Evolutionary conservation across 1,284 basidiomycete genomes (phyloP).

Genomic region (Microstroma glucosiphilum): DNA sequence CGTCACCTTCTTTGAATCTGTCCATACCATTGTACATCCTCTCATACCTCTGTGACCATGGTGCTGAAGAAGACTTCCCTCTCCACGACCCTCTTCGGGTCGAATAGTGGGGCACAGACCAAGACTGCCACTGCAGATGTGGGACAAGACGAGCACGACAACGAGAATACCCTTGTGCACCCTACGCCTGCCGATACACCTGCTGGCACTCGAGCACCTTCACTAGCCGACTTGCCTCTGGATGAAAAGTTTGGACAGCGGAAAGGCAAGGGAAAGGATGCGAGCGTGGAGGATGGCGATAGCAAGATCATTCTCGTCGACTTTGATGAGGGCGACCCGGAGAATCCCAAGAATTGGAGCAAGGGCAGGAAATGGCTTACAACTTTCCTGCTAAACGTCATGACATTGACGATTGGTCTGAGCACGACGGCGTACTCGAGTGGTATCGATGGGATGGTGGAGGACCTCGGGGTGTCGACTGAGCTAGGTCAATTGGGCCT

Average conservation of each 20-base stretch:
- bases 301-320: slow-evolving; percentile 36
- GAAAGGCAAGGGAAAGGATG: not conserved
- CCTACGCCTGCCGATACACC: slow-evolving; percentile 2
- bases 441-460: slow-evolving; percentile 40
- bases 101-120: not conserved
- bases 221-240: no score
- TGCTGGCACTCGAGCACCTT: not conserved
- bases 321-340: slow-evolving; percentile 35
- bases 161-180: not conserved
- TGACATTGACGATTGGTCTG: slow-evolving; percentile 21
- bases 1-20: no score
- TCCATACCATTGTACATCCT: no score
- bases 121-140: slow-evolving; percentile 2
- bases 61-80: slow-evolving; percentile 3
- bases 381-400: not conserved
- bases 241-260: no score
- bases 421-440: slow-evolving; percentile 46
- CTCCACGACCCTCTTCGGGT: not conserved
- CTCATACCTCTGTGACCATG: not conserved
- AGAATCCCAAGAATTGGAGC: slow-evolving; percentile 40
- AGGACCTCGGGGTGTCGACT: slow-evolving; percentile 42
- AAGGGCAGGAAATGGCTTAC: slow-evolving; percentile 30
- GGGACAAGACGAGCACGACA: not conserved
- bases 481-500: slow-evolving; percentile 48
- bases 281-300: slow-evolving; percentile 15